phyloP scores from a whole-genome alignment of 441 rosid genomes.

The Rhodomyrtus psidioides region DNA sequence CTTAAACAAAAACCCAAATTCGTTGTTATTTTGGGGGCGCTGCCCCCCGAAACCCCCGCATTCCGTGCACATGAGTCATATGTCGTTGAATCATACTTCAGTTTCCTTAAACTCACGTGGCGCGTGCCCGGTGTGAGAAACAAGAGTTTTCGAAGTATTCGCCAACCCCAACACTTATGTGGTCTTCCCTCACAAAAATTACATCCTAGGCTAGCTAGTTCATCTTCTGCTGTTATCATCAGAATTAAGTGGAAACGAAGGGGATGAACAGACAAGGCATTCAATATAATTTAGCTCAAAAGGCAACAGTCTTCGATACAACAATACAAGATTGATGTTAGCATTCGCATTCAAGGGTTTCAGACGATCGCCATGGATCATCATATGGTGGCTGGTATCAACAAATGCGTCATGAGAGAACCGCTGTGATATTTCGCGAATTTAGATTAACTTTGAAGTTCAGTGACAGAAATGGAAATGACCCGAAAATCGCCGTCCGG shows the following conservation, averaged over 20 bases:
- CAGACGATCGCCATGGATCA: not conserved
- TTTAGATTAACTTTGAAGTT: not conserved
- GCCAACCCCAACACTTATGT: no score
- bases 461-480: not conserved
- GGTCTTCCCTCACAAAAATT: not conserved
- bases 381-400: not conserved
- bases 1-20: no score
- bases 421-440: not conserved
- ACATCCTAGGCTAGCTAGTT: no score
- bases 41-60: no score
- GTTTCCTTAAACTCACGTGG: no score
- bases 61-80: no score
- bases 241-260: not conserved
- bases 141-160: no score
- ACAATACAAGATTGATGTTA: not conserved
- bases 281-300: not conserved
- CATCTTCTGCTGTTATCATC: not conserved
- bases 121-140: no score
- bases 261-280: not conserved
- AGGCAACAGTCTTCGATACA: not conserved
- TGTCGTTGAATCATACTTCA: no score
- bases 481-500: not conserved
- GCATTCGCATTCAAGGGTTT: not conserved
- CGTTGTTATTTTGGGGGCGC: no score
- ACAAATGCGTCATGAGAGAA: not conserved